Base-by-base conservation (phyloP, 768 basidiomycete genomes). In the Chalciporus sphaerocephalus region DNA sequence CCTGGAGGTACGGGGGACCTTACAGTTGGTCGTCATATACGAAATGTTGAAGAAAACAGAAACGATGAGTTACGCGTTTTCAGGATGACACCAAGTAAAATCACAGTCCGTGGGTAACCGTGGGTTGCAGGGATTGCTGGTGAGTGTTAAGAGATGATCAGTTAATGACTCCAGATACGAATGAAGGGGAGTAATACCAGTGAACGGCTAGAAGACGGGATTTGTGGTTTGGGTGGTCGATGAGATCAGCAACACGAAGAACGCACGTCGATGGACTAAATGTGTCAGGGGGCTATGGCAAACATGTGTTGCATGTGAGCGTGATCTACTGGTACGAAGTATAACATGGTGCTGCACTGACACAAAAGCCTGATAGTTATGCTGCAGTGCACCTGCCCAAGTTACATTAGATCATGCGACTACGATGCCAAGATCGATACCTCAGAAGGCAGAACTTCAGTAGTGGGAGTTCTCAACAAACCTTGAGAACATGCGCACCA, bases 401-500 rank as follows among this genome's bases (percentile, higher is more conserved):
- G 12, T n/a, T 21, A 7, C 42, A 49, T 52, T 47, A 44, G 47
- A 52, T 38, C 32, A 17, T 20, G 38, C 21, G 17, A 24, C 32
- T 23, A 21, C 23, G 16, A 12, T 34, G 33, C 6, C 42, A 10
- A 37, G 33, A 35, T 22, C 27, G 38, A 44, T 39, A 44, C 37
- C 9, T 6, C 16, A 21, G n/a, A 9, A 9, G 27, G 7, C 7
- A 13, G 9, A 32, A 28, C 11, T 22, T 15, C 22, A 17, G 17
- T 6, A 28, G 27, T 36, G 41, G 24, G 13, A 6, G 3, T 38
- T 30, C 11, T 20, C 21, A 15, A 21, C 18, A 20, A 6, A 49
- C 58, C 58, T 52, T 59, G 48, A 27, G 28, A 15, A 21, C 55
- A 51, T 42, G 58, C 24, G 41, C 16, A 42, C 37, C 57, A 24